Evolutionary conservation across 495 filamentous ascomycete species (phyloP).

Genomic region (Staphylotrichum longicolle): DNA sequence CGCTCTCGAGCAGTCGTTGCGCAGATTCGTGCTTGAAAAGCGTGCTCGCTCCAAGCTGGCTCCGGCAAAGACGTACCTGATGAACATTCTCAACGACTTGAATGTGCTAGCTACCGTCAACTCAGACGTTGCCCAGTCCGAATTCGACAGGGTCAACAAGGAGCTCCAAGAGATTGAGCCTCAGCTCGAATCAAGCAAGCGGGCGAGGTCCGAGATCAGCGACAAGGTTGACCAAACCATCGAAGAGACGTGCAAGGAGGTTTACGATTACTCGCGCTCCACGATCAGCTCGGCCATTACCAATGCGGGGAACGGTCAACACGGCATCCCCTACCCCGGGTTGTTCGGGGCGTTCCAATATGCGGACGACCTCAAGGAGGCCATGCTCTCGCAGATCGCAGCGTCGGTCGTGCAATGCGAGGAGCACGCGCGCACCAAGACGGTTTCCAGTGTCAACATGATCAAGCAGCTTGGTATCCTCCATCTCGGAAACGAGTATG

Average conservation of each 20-base stretch:
- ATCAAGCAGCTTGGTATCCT: conserved; percentile 86
- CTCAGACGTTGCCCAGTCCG: conserved; percentile 76
- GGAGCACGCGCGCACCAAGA: conserved; percentile 74
- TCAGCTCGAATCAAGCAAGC: conserved; percentile 76
- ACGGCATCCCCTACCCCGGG: conserved; percentile 83
- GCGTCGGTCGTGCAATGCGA: conserved; percentile 75
- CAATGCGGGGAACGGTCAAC: conserved; percentile 69
- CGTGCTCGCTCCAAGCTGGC: conserved; percentile 92
- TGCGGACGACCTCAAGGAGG: conserved; percentile 86
- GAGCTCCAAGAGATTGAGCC: conserved; percentile 83
- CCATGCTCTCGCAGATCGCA: conserved; percentile 86
- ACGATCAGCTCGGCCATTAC: conserved; percentile 69
- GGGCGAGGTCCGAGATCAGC: conserved; percentile 74
- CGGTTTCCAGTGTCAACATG: conserved; percentile 75
- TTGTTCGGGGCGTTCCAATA: conserved; percentile 83
- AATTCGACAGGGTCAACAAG: conserved; percentile 77
- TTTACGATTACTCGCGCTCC: conserved; percentile 77
- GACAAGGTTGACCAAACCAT: conserved; percentile 78
- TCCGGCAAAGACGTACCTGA: conserved; percentile 92
- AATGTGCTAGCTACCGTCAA: conserved; percentile 82
- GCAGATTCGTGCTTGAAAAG: conserved; percentile 95
- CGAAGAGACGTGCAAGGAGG: conserved; percentile 77
- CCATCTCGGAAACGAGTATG: conserved; percentile 83
- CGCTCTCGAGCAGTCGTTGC: conserved; percentile 78
- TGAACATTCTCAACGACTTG: conserved; percentile 86